Evolutionary conservation across 768 basidiomycete genomes (phyloP).

Genomic region (Mycena sanguinolenta): DNA sequence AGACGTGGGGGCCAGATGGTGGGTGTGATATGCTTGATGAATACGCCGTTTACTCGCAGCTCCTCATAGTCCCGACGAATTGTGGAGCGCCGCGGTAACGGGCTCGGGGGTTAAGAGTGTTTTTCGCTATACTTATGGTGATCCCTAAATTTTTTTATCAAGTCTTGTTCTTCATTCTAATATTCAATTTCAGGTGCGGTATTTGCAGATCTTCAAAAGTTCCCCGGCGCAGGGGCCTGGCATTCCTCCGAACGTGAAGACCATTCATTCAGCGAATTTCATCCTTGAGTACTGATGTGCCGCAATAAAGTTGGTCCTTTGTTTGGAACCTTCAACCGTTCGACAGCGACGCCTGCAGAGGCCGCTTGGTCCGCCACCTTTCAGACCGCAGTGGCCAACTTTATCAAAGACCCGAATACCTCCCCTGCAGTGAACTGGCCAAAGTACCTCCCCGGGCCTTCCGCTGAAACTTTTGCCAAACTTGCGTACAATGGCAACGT

Average conservation of each 20-base stretch:
- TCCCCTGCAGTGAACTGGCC: conserved; percentile 37
- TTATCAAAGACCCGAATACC: conserved; percentile 36
- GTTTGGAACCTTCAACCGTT: conserved; percentile 42
- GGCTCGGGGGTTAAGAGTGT: conserved; percentile 30
- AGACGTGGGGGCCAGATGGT: conserved; percentile 32
- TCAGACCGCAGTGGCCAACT: conserved; percentile 38
- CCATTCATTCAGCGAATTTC: neutral
- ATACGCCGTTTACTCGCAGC: no score
- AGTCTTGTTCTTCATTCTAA: neutral
- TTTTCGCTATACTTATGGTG: conserved; percentile 41
- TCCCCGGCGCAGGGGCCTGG: conserved; percentile 41
- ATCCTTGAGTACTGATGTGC: neutral
- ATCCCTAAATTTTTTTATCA: neutral
- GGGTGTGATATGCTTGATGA: neutral
- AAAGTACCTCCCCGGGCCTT: conserved; percentile 28
- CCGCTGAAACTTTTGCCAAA: conserved; percentile 35
- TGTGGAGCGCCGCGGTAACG: conserved; percentile 26
- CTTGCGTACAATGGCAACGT: conserved; percentile 40
- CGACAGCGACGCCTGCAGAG: conserved; percentile 40
- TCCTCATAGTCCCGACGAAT: conserved; percentile 36
- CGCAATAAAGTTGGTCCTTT: conserved; percentile 13
- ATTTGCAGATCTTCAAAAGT: conserved; percentile 38
- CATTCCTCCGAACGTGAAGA: conserved; percentile 37
- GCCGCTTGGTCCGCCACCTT: conserved; percentile 37
- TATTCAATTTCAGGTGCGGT: conserved; percentile 33